Percentiles rank a stretch among this genome's conserved stretches.
These are phyloP conservation scores for Lecanicillium sp. DNA, from an alignment of 2,329 filamentous ascomycete genomes.

Conservation along the genomic window DNA sequence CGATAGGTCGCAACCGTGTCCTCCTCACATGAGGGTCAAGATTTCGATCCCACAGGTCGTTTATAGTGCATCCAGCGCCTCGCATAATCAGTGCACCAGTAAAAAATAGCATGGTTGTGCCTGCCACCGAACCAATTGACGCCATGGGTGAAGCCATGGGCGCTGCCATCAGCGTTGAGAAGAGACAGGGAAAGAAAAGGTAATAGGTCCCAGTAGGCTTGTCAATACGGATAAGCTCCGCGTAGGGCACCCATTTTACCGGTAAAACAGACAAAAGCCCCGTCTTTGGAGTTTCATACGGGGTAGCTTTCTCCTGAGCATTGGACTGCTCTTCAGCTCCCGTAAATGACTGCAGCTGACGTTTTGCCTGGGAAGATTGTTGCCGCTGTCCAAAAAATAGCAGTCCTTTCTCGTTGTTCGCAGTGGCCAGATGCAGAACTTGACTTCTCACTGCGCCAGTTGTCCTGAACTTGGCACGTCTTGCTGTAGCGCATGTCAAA, in stretches of 20 bases:
- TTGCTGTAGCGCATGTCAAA: background rate
- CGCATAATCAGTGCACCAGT: slow-evolving; percentile 77
- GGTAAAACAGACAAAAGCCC: slow-evolving; percentile 66
- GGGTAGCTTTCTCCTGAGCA: slow-evolving; percentile 7
- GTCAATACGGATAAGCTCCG: slow-evolving; percentile 63
- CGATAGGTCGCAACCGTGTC: slow-evolving; percentile 71
- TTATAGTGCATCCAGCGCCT: slow-evolving; percentile 80
- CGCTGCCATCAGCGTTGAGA: slow-evolving; percentile 74
- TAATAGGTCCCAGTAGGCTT: slow-evolving; percentile 79
- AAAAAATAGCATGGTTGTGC: slow-evolving; percentile 63
- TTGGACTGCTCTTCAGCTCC: background rate
- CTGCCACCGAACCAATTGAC: slow-evolving; percentile 50
- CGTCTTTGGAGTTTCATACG: slow-evolving; percentile 62
- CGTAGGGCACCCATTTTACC: slow-evolving; percentile 47
- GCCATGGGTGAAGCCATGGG: slow-evolving; percentile 56
- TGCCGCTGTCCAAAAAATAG: background rate
- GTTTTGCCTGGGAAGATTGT: slow-evolving; percentile 16
- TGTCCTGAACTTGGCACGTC: background rate
- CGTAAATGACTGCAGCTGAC: slow-evolving; percentile 11
- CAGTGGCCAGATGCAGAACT: background rate
- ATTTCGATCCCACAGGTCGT: slow-evolving; percentile 84
- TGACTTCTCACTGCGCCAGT: too few relatives aligned
- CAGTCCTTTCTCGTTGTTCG: background rate
- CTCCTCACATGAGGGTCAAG: slow-evolving; percentile 73
- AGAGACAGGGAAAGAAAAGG: slow-evolving; percentile 77